Base-by-base conservation (phyloP, 495 filamentous ascomycete species). In the Amniculicola lignicola region DNA sequence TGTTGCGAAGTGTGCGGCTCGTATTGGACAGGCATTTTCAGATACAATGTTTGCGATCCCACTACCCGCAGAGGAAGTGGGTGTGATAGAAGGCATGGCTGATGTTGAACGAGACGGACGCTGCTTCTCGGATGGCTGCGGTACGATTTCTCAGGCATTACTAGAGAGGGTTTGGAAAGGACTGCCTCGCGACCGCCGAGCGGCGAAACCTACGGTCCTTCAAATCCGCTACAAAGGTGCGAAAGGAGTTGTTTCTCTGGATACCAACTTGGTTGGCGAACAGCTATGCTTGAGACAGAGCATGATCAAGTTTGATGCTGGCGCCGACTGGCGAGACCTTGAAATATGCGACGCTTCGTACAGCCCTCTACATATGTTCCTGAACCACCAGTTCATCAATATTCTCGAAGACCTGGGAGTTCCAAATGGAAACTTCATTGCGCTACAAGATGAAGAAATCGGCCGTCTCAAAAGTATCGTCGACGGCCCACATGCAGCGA, bases 121-220 rank as follows among this genome's bases (percentile, higher is more conserved):
- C n/a, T n/a, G n/a, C n/a, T n/a, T n/a, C n/a, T n/a, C n/a, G n/a
- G 89, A 93, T 62, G 89, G 89, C 0, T 81, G 88, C 5, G 89
- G 88, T 6, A 88, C 81, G 0, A 79, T 91, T 6, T 91, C 87
- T 0, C 60, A 33, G 11, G 66, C 71, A 0, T 70, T 86, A 0
- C 66, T 83, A 21, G n/a, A n/a, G 15, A 69, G 66, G 0, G 76
- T 88, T 11, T 78, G 77, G 67, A 35, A 16, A 14, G 35, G 10
- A 4, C 25, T 49, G 11, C 69, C 83, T 14, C 69, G 75, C 14
- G 54, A 62, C 3, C 70, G 69, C 1, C 69, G 71, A 70, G 1
- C 74, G 69, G n/a, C n/a, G n/a, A n/a, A n/a, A 10, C 78, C 87
- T 0, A 86, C 84, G 0, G 75, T 80, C 15, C 80, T 89, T 45